Conservation (phyloP, 2,329 filamentous ascomycete species). For the Epichloe amarillans region DNA sequence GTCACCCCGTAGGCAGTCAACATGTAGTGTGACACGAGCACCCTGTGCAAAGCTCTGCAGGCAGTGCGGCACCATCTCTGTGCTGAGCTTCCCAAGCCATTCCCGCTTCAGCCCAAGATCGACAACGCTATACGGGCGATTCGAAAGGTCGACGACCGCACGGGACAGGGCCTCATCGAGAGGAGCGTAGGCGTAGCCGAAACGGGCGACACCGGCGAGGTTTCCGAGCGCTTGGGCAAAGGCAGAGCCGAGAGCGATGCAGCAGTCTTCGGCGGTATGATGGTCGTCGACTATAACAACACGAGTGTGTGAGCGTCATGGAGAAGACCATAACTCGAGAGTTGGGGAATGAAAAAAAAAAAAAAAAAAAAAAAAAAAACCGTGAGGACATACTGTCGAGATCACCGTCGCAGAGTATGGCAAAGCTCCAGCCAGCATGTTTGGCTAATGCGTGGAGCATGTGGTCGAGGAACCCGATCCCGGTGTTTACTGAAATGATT, state of each 20-base stretch:
- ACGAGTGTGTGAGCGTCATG: neutral
- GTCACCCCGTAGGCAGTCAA: constrained; percentile 77
- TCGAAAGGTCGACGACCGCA: constrained; percentile 88
- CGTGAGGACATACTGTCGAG: constrained; percentile 59
- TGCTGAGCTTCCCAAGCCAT: constrained; percentile 90
- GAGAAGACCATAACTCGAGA: no score
- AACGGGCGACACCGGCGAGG: constrained; percentile 72
- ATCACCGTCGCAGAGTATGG: constrained; percentile 73
- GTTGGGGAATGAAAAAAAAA: neutral
- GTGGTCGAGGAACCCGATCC: constrained; percentile 96
- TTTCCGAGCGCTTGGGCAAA: constrained; percentile 71
- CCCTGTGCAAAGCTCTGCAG: constrained; percentile 87
- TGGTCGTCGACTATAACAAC: constrained; percentile 73
- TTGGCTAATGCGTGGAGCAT: constrained; percentile 97
- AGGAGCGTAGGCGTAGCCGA: constrained; percentile 83
- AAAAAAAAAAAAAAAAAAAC: no score
- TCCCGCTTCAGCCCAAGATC: constrained; percentile 78
- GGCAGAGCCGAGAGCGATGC: constrained; percentile 75
- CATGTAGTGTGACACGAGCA: constrained; percentile 83
- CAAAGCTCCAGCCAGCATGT: constrained; percentile 87
- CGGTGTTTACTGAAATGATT: constrained; percentile 76
- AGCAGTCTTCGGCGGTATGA: constrained; percentile 93
- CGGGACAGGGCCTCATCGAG: constrained; percentile 91
- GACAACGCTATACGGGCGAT: constrained; percentile 74
- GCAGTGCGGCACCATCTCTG: constrained; percentile 96